phyloP scores from a whole-genome alignment of 345 rosid genomes.

The Odontarrhena argentea region DNA sequence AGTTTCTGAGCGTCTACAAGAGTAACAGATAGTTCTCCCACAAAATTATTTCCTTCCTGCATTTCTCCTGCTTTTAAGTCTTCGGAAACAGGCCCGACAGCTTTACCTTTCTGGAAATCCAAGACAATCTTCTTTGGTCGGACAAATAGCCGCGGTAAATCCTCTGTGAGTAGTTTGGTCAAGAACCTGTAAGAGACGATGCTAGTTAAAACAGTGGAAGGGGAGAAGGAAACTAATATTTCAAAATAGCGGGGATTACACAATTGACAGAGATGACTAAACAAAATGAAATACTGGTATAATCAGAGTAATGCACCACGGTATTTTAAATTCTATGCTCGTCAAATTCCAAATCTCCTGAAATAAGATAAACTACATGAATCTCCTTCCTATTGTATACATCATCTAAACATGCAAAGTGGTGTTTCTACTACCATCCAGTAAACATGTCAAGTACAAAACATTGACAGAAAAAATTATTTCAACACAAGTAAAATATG shows the following conservation, averaged over 20 bases:
- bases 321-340: slow-evolving; percentile 7
- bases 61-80: slow-evolving; percentile 66
- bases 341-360: background rate
- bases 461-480: background rate
- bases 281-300: slow-evolving; percentile 5
- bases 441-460: background rate
- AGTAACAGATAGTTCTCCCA: slow-evolving; percentile 83
- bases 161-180: slow-evolving; percentile 78
- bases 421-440: background rate
- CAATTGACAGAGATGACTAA: background rate
- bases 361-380: background rate
- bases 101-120: slow-evolving; percentile 83
- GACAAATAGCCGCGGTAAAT: slow-evolving; percentile 81
- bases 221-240: slow-evolving; percentile 1
- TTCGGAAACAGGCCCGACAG: slow-evolving; percentile 72
- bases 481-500: background rate
- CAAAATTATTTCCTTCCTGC: slow-evolving; percentile 81
- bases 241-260: background rate
- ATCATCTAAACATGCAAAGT: slow-evolving; percentile 8
- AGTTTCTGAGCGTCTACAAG: slow-evolving; percentile 90
- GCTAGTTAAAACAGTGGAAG: background rate
- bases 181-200: slow-evolving; percentile 60
- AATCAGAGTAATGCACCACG: background rate
- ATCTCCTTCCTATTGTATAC: background rate
- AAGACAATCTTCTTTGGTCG: slow-evolving; percentile 92